Conservation (phyloP, 495 filamentous ascomycete genomes). For the Hamigera avellanea region DNA sequence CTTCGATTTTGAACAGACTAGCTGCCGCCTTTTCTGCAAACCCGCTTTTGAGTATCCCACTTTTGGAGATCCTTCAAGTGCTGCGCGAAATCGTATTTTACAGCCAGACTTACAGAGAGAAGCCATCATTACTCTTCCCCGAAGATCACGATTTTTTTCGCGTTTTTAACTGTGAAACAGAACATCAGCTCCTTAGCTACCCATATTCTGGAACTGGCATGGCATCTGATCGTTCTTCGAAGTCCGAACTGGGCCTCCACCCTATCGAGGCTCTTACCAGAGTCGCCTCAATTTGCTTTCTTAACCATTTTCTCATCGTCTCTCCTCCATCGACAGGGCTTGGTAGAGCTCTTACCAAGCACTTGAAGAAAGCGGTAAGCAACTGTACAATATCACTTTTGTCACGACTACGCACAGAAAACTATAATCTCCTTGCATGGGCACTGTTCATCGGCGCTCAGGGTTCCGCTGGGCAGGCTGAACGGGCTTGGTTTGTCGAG, state of each 20-base stretch:
- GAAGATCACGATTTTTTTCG: constrained; percentile 19
- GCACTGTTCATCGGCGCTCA: constrained; percentile 22
- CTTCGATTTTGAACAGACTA: constrained; percentile 13
- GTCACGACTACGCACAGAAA: constrained; percentile 10
- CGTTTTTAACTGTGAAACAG: constrained; percentile 18
- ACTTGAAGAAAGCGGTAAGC: constrained; percentile 11
- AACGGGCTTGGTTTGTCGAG: constrained; percentile 21
- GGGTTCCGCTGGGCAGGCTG: constrained; percentile 15
- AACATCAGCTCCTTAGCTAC: constrained; percentile 27
- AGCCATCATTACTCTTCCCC: constrained; percentile 4
- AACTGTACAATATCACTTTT: constrained; percentile 11
- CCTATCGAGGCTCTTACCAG: constrained; percentile 20
- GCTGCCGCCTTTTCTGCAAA: constrained; percentile 17
- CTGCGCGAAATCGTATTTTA: constrained; percentile 19
- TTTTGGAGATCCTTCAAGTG: constrained; percentile 13
- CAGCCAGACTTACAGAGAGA: constrained; percentile 7
- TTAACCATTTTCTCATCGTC: constrained; percentile 24
- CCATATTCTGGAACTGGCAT: constrained; percentile 9
- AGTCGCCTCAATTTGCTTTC: constrained; percentile 18
- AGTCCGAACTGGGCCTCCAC: constrained; percentile 6
- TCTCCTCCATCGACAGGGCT: constrained; percentile 21
- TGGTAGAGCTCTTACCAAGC: constrained; percentile 25
- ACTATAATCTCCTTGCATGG: constrained; percentile 17
- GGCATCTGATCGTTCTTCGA: neutral
- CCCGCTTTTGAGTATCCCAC: constrained; percentile 11